These are phyloP conservation scores for Ocimum tenuiflorum DNA, from an alignment of 257 asterid species.

Conservation along the genomic window DNA sequence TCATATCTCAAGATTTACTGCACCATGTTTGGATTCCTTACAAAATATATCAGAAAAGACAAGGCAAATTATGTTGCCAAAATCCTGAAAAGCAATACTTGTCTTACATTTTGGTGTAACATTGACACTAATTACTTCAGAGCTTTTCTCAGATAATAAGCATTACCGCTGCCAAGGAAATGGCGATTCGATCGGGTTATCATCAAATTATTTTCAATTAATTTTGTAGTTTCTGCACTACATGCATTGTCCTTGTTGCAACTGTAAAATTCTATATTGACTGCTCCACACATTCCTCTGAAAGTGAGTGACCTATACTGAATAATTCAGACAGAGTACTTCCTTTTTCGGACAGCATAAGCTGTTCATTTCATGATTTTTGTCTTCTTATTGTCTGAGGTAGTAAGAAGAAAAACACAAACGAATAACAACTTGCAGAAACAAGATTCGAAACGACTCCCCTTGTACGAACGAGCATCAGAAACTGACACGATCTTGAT, in stretches of 20 bases:
- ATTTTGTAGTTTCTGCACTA: too few species aligned
- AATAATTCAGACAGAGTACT: too few species aligned
- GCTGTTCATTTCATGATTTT: too few species aligned
- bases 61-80: background rate
- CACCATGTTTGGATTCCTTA: slow-evolving; percentile 14
- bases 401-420: too few species aligned
- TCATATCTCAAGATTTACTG: background rate
- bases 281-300: background rate
- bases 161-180: too few species aligned
- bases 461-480: background rate
- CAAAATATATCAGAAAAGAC: background rate
- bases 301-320: too few species aligned
- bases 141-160: background rate
- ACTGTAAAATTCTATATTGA: background rate
- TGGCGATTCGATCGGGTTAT: too few species aligned
- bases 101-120: background rate
- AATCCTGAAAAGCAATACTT: background rate
- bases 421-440: background rate
- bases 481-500: too few species aligned
- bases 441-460: background rate
- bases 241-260: too few species aligned
- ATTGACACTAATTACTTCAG: background rate
- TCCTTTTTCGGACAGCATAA: background rate
- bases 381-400: too few species aligned
- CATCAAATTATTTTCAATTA: too few species aligned